Evolutionary conservation across 2,329 filamentous ascomycete species (phyloP).

Genomic region (Monilinia laxa): DNA sequence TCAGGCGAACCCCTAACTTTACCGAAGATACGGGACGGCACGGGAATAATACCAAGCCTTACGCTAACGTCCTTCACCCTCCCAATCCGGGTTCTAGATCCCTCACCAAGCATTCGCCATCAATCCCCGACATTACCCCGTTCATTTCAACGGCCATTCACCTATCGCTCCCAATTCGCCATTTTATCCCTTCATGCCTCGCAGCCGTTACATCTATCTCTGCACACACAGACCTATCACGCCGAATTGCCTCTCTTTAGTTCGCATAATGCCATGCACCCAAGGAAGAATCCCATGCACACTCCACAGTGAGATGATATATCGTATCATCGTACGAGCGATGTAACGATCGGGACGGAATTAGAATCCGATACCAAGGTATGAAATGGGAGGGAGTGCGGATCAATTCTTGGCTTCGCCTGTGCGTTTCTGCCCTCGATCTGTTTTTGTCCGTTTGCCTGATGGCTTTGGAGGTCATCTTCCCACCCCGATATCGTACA

Average conservation of each 20-base stretch:
- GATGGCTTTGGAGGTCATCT: background rate
- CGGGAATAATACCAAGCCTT: background rate
- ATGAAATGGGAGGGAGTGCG: slow-evolving; percentile 10
- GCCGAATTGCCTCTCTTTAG: background rate
- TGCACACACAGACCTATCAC: background rate
- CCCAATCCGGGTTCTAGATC: background rate
- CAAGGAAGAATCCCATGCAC: no score
- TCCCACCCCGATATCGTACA: background rate
- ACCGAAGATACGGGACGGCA: slow-evolving; percentile 5
- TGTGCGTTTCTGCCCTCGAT: background rate
- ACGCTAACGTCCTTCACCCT: background rate
- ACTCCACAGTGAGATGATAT: background rate
- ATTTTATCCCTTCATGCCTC: background rate
- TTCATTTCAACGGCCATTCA: background rate
- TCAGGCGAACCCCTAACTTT: slow-evolving; percentile 9
- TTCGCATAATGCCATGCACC: background rate
- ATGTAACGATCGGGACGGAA: background rate
- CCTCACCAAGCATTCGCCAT: background rate
- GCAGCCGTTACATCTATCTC: background rate
- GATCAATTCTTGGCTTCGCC: background rate
- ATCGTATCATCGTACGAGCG: slow-evolving; percentile 7
- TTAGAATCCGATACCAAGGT: slow-evolving; percentile 15
- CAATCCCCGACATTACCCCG: background rate
- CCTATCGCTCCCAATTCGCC: background rate
- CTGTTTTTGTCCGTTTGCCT: background rate